A percentile compares a stretch with the other conserved stretches of the same genome.
These are phyloP conservation scores for Sugiyamaella xylanicola DNA, from an alignment of 1,139 yeast genomes.

Conservation along the genomic window DNA sequence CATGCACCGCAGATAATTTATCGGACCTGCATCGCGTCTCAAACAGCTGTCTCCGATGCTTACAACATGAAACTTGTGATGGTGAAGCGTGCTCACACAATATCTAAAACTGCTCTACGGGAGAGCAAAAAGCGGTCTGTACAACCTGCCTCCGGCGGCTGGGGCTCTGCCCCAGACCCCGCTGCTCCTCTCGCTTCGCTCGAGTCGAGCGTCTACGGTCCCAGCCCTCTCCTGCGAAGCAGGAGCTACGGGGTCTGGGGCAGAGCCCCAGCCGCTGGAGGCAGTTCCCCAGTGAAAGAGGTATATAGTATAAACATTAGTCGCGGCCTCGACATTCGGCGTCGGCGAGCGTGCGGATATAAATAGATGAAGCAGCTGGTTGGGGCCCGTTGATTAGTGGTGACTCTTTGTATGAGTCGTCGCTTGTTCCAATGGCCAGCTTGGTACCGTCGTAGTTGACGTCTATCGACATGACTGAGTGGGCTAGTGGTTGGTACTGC, in stretches of 20 bases:
- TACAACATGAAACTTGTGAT: too few species aligned
- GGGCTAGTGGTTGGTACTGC: constrained; percentile 57
- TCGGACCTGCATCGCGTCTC: not conserved
- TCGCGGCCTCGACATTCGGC: constrained; percentile 16
- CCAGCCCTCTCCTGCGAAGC: too few species aligned
- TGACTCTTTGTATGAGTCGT: constrained; percentile 35
- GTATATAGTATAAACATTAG: not conserved
- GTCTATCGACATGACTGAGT: constrained; percentile 55
- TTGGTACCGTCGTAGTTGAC: constrained; percentile 42
- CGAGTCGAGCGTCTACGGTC: constrained; percentile 1
- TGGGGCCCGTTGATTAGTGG: constrained; percentile 27
- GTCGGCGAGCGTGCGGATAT: constrained; percentile 26
- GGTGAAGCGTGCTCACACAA: too few species aligned
- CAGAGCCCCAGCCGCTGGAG: constrained; percentile 8
- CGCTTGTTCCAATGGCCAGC: constrained; percentile 54
- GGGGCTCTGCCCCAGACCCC: not conserved
- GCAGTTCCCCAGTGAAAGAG: not conserved
- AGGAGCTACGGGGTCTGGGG: not conserved
- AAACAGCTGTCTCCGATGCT: too few species aligned
- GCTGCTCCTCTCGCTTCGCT: not conserved
- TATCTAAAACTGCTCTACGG: too few species aligned
- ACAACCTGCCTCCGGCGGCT: constrained; percentile 2
- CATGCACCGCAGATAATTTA: not conserved
- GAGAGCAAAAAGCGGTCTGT: too few species aligned
- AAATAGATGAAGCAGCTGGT: constrained; percentile 28